Evolutionary conservation across 148 eudicot genomes (phyloP).

Genomic region (Mesembryanthemum crystallinum): DNA sequence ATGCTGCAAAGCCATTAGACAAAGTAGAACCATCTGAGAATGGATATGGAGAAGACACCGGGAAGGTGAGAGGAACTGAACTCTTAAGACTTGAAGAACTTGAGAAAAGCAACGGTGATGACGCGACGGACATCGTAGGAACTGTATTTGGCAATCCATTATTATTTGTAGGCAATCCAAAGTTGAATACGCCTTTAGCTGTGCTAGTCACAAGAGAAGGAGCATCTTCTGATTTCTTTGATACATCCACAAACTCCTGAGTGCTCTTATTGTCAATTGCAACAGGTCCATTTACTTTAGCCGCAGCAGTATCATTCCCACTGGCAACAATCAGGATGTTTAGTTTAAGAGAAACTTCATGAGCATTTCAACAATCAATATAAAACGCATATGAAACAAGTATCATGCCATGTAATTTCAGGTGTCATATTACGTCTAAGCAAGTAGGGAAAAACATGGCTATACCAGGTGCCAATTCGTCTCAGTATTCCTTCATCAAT

Average conservation of each 20-base stretch:
- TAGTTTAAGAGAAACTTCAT: neutral
- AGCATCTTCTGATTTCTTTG: conserved; percentile 28
- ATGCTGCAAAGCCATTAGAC: conserved; percentile 31
- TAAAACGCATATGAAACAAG: neutral
- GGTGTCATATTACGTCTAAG: neutral
- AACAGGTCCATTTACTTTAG: conserved; percentile 25
- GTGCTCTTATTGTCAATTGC: conserved; percentile 27
- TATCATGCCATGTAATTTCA: neutral
- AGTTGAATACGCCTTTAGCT: conserved; percentile 26
- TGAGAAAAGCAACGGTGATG: conserved; percentile 31
- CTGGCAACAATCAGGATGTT: conserved; percentile 24
- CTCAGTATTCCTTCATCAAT: neutral
- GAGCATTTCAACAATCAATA: neutral
- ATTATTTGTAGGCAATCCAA: conserved; percentile 24
- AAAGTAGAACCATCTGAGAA: conserved; percentile 15
- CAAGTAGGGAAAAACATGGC: neutral
- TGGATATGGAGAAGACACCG: conserved; percentile 10
- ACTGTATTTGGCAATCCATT: conserved; percentile 40
- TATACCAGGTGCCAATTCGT: neutral
- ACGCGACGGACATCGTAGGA: conserved; percentile 23
- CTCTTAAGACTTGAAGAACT: conserved; percentile 21
- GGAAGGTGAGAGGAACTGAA: conserved; percentile 14
- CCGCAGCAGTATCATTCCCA: conserved; percentile 24
- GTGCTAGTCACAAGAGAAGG: conserved; percentile 27
- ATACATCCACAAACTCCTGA: conserved; percentile 21